A percentile compares a stretch with the other conserved stretches of the same genome.
These are phyloP conservation scores for Botrytis elliptica DNA, from an alignment of 2,329 filamentous ascomycete genomes.

Conservation along the genomic window DNA sequence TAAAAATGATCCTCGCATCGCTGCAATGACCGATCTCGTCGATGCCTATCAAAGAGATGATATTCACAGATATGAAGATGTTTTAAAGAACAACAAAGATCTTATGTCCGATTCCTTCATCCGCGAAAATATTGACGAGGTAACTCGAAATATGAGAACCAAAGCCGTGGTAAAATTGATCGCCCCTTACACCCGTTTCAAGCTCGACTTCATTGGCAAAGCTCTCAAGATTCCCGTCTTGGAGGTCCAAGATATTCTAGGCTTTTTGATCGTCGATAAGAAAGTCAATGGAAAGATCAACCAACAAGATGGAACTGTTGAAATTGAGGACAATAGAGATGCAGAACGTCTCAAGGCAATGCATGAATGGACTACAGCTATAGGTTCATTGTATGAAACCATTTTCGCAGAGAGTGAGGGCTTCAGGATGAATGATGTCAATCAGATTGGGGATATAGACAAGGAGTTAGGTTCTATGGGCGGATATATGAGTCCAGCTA, in stretches of 20 bases:
- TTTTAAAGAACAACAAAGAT: slow-evolving; percentile 83
- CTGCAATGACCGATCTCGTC: slow-evolving; percentile 95
- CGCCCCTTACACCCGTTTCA: slow-evolving; percentile 91
- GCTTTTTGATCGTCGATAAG: slow-evolving; percentile 87
- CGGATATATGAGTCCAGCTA: background rate
- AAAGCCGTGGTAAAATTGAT: slow-evolving; percentile 93
- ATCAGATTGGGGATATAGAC: slow-evolving; percentile 22
- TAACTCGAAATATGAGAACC: slow-evolving; percentile 96
- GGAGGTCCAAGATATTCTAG: slow-evolving; percentile 94
- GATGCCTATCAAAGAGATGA: slow-evolving; percentile 96
- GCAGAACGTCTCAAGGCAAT: slow-evolving; percentile 72
- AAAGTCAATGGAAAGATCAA: slow-evolving; percentile 87
- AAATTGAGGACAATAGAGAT: slow-evolving; percentile 74
- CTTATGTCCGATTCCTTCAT: slow-evolving; percentile 92
- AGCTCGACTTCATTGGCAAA: slow-evolving; percentile 80
- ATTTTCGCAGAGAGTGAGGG: slow-evolving; percentile 79
- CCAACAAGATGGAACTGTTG: slow-evolving; percentile 79
- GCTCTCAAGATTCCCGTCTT: slow-evolving; percentile 80
- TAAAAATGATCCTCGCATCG: slow-evolving; percentile 90
- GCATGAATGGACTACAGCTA: slow-evolving; percentile 67
- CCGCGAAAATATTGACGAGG: slow-evolving; percentile 97
- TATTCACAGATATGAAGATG: slow-evolving; percentile 85
- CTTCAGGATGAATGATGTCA: slow-evolving; percentile 44
- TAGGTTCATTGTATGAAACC: slow-evolving; percentile 66
- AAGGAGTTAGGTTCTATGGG: background rate